Base-by-base conservation (phyloP, 2,329 filamentous ascomycete genomes). In the Microsporum ferrugineum region DNA sequence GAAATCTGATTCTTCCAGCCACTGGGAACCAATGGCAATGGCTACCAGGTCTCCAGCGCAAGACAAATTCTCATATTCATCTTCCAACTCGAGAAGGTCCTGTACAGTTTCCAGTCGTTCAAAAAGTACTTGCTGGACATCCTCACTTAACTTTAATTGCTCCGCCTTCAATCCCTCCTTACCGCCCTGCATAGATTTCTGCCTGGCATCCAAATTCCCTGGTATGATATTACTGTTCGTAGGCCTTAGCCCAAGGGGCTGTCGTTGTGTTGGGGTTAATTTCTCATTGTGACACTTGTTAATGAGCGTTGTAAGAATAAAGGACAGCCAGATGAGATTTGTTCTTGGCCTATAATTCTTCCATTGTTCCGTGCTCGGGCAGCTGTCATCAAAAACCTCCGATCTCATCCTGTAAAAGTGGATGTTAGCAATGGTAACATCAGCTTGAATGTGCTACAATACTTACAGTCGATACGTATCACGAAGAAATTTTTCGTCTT, bases 251-350 rank as follows among this genome's bases (percentile, higher is more conserved):
- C 68, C 66, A 23, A 76, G 69, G 27, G 74, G 69, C 23, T 68
- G 66, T 38, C 73, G 64, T 51, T 36, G 38, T 59, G 49, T 34
- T 49, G 63, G 59, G 38, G 61, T 57, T 6, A n/a, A 62, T 3
- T 59, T 62, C 56, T 70, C 67, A 0, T 65, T 59, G 51, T 70
- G 71, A 45, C 66, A 65, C 43, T 74, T 74, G 39, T 72, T 74
- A 29, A 85, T 70, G 0, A 87, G 74, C 65, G 80, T 80, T 62
- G 79, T 77, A 10, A 86, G 75, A 3, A 87, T 71, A 67, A 84
- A 85, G 57, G 84, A 79, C 27, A 85, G 71, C 84, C 84, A 87
- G 12, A 86, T 75, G 12, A 85, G 74, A 65, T 87, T 87, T 1
- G 84, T 85, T 60, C 78, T 76, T 2, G 84, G 83, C 43, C 80